Conservation (phyloP, 2,329 filamentous ascomycete species). For the Botryotinia calthae region DNA sequence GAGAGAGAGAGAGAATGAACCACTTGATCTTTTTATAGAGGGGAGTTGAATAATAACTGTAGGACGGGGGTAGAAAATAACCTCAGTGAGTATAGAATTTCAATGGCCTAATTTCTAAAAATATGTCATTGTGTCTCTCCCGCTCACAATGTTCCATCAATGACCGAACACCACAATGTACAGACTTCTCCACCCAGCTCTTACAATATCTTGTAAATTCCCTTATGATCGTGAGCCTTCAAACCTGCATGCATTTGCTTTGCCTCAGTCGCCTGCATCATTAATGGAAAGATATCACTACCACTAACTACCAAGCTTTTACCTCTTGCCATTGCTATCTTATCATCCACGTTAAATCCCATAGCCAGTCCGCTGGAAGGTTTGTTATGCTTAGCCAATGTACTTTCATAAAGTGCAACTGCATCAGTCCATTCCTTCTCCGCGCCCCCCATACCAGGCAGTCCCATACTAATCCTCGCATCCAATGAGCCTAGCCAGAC, state of each 20-base stretch:
- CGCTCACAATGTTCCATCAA: too few relatives aligned
- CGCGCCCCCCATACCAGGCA: slow-evolving; percentile 38
- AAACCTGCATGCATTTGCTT: background rate
- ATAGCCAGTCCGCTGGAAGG: slow-evolving; percentile 36
- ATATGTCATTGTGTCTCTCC: background rate
- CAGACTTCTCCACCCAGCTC: fast-evolving
- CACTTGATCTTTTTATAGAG: background rate
- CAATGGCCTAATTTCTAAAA: background rate
- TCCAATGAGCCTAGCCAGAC: slow-evolving; percentile 50
- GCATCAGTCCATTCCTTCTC: slow-evolving; percentile 46
- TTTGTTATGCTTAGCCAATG: slow-evolving; percentile 48
- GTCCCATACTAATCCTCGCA: slow-evolving; percentile 45
- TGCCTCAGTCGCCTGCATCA: slow-evolving; percentile 9
- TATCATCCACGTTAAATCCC: slow-evolving; percentile 27
- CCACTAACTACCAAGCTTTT: slow-evolving; percentile 30
- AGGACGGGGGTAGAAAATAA: background rate
- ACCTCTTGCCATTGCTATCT: slow-evolving; percentile 25
- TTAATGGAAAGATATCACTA: slow-evolving; percentile 23
- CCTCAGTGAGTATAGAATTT: background rate
- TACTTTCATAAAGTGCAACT: slow-evolving; percentile 41
- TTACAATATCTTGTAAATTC: slow-evolving; percentile 12
- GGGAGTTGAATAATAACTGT: too few relatives aligned
- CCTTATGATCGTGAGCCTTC: background rate
- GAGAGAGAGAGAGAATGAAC: background rate
- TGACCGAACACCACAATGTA: background rate